Conservation (phyloP, 305 asterid species). For the Fraxinus greggii region DNA sequence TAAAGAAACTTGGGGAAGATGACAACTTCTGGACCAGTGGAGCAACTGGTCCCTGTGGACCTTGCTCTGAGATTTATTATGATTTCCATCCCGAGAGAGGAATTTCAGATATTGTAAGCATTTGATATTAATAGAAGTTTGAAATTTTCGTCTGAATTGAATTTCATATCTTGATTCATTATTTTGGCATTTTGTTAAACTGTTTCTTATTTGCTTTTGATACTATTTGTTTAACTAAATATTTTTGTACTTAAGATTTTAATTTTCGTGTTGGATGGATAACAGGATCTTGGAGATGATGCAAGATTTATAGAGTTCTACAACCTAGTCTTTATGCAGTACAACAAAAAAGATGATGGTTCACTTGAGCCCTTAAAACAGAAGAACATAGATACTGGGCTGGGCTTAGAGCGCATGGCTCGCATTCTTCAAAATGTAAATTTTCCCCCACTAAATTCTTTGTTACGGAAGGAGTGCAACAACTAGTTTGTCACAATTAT, state of each 20-base stretch:
- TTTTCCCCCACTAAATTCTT: slow-evolving; percentile 5
- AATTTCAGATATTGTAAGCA: slow-evolving; percentile 62
- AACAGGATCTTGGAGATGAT: slow-evolving; percentile 94
- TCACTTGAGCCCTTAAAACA: slow-evolving; percentile 95
- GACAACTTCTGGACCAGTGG: slow-evolving; percentile 99
- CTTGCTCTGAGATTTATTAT: slow-evolving; percentile 91
- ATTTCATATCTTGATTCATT: slow-evolving; percentile 8
- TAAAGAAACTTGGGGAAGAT: slow-evolving; percentile 80
- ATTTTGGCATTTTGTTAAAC: slow-evolving; percentile 6
- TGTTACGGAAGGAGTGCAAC: background rate
- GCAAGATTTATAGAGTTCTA: slow-evolving; percentile 93
- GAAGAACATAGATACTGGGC: slow-evolving; percentile 94
- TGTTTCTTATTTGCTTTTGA: slow-evolving; percentile 9
- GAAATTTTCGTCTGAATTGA: slow-evolving; percentile 1
- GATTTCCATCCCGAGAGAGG: slow-evolving; percentile 92
- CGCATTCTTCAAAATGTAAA: slow-evolving; percentile 83
- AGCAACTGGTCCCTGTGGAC: slow-evolving; percentile 93
- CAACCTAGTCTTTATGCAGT: slow-evolving; percentile 96
- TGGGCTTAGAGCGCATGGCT: slow-evolving; percentile 96
- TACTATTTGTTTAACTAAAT: background rate
- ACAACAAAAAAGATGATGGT: slow-evolving; percentile 87
- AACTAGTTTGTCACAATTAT: background rate
- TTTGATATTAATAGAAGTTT: slow-evolving; percentile 8
- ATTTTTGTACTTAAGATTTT: slow-evolving; percentile 6
- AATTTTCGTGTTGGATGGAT: slow-evolving; percentile 20